phyloP scores from a whole-genome alignment of 192 early-diverging fungal species.

The Backusella macrospora region DNA sequence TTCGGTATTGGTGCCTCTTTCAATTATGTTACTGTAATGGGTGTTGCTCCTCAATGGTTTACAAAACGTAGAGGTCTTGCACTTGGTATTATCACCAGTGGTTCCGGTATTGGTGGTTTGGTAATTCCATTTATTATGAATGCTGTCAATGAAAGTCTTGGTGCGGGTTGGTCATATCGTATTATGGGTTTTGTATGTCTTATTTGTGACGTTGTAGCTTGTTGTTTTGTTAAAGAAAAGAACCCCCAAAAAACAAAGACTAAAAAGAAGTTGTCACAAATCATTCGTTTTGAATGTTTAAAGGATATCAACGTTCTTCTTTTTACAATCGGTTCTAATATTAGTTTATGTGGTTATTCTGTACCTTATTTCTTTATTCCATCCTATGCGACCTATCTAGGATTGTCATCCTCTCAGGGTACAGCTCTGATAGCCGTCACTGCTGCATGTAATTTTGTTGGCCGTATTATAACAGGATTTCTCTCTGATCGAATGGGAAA shows the following conservation, averaged over 20 bases:
- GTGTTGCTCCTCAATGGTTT: constrained; percentile 57
- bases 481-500: constrained; percentile 32
- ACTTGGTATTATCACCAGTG: constrained; percentile 56
- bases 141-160: constrained; percentile 56
- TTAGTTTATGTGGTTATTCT: constrained; percentile 26
- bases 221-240: constrained; percentile 19
- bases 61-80: constrained; percentile 57
- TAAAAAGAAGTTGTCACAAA: constrained; percentile 21
- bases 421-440: constrained; percentile 22
- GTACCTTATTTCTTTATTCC: constrained; percentile 34
- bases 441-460: constrained; percentile 28
- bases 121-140: constrained; percentile 62
- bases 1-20: constrained; percentile 50
- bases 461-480: constrained; percentile 27
- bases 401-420: constrained; percentile 26
- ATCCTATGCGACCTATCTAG: constrained; percentile 25
- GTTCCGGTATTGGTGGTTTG: constrained; percentile 73
- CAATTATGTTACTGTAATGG: constrained; percentile 25
- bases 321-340: constrained; percentile 23
- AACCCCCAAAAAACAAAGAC: background rate
- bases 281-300: constrained; percentile 24
- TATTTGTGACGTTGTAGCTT: background rate
- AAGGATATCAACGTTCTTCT: constrained; percentile 25
- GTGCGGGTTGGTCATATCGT: constrained; percentile 50
- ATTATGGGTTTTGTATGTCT: constrained; percentile 32